Conservation (phyloP, 2,329 filamentous ascomycete genomes). For the Ophiostoma perfectum region DNA sequence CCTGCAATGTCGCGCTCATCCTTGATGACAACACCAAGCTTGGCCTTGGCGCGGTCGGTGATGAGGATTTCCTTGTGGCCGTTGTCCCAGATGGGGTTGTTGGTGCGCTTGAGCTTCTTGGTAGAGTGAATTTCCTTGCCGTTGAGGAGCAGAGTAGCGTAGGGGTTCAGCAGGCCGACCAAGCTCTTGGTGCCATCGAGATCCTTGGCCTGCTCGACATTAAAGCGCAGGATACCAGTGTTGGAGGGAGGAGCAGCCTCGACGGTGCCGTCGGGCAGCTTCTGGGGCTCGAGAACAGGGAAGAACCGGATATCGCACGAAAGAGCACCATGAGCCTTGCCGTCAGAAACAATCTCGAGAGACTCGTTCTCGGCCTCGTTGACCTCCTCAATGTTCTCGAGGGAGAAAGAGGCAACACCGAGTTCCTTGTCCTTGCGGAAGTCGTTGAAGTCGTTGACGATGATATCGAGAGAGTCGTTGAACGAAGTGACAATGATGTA, state of each 20-base stretch:
- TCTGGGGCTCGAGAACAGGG: slow-evolving; percentile 72
- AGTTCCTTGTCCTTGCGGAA: slow-evolving; percentile 95
- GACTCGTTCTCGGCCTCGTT: slow-evolving; percentile 76
- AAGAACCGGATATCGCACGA: slow-evolving; percentile 88
- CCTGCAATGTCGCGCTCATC: slow-evolving; percentile 81
- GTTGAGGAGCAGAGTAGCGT: slow-evolving; percentile 82
- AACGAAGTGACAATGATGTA: slow-evolving; percentile 92
- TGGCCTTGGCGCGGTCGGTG: slow-evolving; percentile 85
- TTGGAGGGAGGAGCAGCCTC: slow-evolving; percentile 82
- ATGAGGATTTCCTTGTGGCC: slow-evolving; percentile 91
- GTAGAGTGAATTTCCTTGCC: slow-evolving; percentile 85
- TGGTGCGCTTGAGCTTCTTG: slow-evolving; percentile 91
- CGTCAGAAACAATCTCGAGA: slow-evolving; percentile 77
- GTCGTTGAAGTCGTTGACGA: slow-evolving; percentile 89
- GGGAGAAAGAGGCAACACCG: slow-evolving; percentile 74
- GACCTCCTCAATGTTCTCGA: slow-evolving; percentile 75
- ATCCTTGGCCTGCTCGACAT: slow-evolving; percentile 92
- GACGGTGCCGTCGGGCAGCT: slow-evolving; percentile 67
- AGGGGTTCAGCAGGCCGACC: slow-evolving; percentile 85
- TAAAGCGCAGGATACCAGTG: slow-evolving; percentile 90
- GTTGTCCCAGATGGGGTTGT: slow-evolving; percentile 94
- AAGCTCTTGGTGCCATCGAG: slow-evolving; percentile 88
- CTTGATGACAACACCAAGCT: slow-evolving; percentile 87
- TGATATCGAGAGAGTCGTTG: slow-evolving; percentile 78
- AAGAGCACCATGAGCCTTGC: slow-evolving; percentile 74